Evolutionary conservation across 2,329 filamentous ascomycete genomes (phyloP), one percentile per base, ranked within the genome.

Genomic region (Tothia fuscella): DNA sequence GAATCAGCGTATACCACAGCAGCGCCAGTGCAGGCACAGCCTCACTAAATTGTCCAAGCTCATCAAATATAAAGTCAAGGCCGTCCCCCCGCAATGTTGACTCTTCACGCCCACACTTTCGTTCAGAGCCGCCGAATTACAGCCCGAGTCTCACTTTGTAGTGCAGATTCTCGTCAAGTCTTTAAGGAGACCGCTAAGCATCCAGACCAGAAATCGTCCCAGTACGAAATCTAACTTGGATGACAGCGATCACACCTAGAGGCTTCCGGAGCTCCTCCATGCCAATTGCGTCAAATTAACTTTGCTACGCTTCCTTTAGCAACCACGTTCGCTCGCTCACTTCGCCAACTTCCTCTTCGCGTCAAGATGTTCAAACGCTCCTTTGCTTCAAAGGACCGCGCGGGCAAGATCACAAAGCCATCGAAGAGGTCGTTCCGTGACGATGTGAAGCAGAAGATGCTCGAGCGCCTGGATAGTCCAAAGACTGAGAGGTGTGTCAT

Each of bases 321-420:
- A 48, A 53, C 68, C 66, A 67, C 65, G 65, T 66, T 63, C 56
- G 65, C n/a, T 64, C 63, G 57, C 63, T 68, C 64, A 62, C 56
- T 61, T 55, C 51, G 59, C 60, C 54, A 55, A 60, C 53, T 53
- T 54, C 57, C 53, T 60, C 59, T 62, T 62, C 57, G 54, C 51
- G 56, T 58, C 68, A 70, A 60, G 64, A 94, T 94, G 85, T 93
- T 94, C 73, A 93, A 87, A 70, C 85, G 85, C 62, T 88, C 87
- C 58, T 88, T 91, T 68, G 73, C 79, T 62, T 80, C 81, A 53
- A 81, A 80, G 63, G 81, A 89, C 64, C 83, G 87, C 58, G 82
- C 88, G 63, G 82, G 85, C 69, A 95, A 94, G 78, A 73, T 82
- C 65, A 73, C 78, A 62, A 88, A 85, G 72, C 72, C 82, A 62